Base-by-base conservation (phyloP, 2,329 filamentous ascomycete species). In the Coniochaeta sp. region DNA sequence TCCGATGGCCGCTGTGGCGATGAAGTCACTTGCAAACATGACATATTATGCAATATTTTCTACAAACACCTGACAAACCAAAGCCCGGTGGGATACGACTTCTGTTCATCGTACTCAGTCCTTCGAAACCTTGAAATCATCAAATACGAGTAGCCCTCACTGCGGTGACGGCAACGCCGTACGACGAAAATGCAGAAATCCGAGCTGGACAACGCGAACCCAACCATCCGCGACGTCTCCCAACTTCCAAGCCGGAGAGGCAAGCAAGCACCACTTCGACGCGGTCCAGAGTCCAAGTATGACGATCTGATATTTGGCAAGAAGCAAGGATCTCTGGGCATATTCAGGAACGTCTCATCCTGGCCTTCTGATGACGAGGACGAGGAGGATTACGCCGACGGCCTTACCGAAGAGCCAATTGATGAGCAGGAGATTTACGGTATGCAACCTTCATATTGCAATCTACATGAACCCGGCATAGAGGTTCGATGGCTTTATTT, bases 391-490 rank as follows among this genome's bases (percentile, higher is more conserved):
- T 84, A 86, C 61, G 84, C 88, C 61, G 47, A 17, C 22, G 47
- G 22, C 47, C 81, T 85, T 57, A 77, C 79, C 1, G 80, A 87
- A 38, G 93, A 98, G 67, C 89, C 90, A 61, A 96, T 99, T 66
- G 95, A 99, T 71, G 91, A 96, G 73, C 95, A 97, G 74, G 95
- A 99, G 75, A 93, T 99, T 47, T 99, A 93, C 72, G 92, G 91
- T 95, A 77, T 64, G 78, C 40, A 24, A 43, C 34, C 44, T 47
- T n/a, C 43, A 40, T 40, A 31, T 52, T 31, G 47, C 47, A 52
- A 52, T 52, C 12, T 52, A 52, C 26, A 2, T 52, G 24, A 52
- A 31, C 24, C 47, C 47, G 47, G 47, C 24, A 28, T n/a, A 12
- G 26, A 14, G 47, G 24, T 24, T 52, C 24, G 31, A 17, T 34